Base-by-base conservation (phyloP, 352 stramenopile genomes). In the Pythium dissotocum region DNA sequence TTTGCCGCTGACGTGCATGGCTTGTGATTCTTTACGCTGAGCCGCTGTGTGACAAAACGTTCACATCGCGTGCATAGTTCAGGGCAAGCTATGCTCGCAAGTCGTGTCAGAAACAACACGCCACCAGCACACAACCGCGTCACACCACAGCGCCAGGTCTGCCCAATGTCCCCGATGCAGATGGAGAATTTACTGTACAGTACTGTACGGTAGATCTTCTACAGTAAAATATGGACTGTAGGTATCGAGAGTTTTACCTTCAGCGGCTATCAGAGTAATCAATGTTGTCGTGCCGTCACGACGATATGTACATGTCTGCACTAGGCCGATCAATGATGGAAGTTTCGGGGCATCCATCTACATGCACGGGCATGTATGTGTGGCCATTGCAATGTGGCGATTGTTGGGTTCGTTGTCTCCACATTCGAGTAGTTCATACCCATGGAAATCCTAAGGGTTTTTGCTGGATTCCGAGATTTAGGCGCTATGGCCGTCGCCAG, bases 1-100 rank as follows among this genome's bases (percentile, higher is more conserved):
- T 30, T 30, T 53, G 46, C 21, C 46, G 21, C 46, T 53, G 46
- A 53, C 46, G 46, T 53, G 46, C 46, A 53, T 32, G 44, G 46
- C 46, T 28, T 53, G 46, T 53, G 46, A 53, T 30, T 30, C 10
- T 53, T 53, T 53, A 32, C 46, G 4, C 21, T 10, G 46, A 7
- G 8, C 46, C 4, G 21, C 4, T 30, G 46, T 53, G 46, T 53
- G 46, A 53, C 46, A 53, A 32, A 53, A 53, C 21, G 46, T 30
- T 53, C 46, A 53, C 46, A 13, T 32, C 4, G 4, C 21, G 46
- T 53, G 21, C 46, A 53, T 24, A 53, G n/a, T 21, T 2, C 28
- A 18, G 9, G 7, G 44, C 44, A 28, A 52, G 16, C 26, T 40
- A 14, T 26, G 44, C 8, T 28, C 46, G 7, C 46, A 53, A 53